phyloP scores from a whole-genome alignment of 768 basidiomycete species.

The Tephrocybe sp. region DNA sequence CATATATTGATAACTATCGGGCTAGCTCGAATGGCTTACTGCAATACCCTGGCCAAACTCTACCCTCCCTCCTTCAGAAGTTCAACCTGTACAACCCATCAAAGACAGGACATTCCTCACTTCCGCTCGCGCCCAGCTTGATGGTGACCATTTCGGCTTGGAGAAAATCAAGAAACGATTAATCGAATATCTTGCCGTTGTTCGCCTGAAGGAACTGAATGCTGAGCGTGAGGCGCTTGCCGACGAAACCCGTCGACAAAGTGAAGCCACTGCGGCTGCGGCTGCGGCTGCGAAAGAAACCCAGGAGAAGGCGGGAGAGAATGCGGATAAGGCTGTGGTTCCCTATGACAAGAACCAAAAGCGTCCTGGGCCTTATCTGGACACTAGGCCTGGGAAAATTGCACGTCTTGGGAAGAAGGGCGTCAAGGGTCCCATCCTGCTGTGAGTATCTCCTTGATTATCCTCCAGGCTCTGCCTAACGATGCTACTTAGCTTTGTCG shows the following conservation, averaged over 20 bases:
- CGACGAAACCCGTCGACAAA: slow-evolving; percentile 24
- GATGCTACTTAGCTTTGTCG: slow-evolving; percentile 63
- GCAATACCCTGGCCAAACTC: slow-evolving; percentile 79
- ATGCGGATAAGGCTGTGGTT: slow-evolving; percentile 25
- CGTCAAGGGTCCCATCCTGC: slow-evolving; percentile 71
- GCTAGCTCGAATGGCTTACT: slow-evolving; percentile 88
- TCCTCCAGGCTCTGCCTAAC: background rate
- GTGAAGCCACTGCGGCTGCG: slow-evolving; percentile 14
- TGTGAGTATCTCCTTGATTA: slow-evolving; percentile 34
- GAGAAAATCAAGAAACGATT: slow-evolving; percentile 90
- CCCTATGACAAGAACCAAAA: slow-evolving; percentile 21
- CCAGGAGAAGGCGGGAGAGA: slow-evolving; percentile 17
- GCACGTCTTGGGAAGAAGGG: slow-evolving; percentile 32
- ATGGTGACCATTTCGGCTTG: slow-evolving; percentile 88
- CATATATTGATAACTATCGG: background rate
- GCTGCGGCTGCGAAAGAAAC: slow-evolving; percentile 14
- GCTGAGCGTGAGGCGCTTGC: slow-evolving; percentile 32
- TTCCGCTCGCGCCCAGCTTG: slow-evolving; percentile 75
- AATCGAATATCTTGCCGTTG: slow-evolving; percentile 90
- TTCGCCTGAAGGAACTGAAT: slow-evolving; percentile 55
- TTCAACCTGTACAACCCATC: slow-evolving; percentile 24
- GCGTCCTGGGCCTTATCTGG: slow-evolving; percentile 16
- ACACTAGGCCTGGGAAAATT: slow-evolving; percentile 9
- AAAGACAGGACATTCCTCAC: slow-evolving; percentile 58
- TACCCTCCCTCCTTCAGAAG: slow-evolving; percentile 18